phyloP scores from a whole-genome alignment of 2,329 filamentous ascomycete species.

The Nakataea oryzae region DNA sequence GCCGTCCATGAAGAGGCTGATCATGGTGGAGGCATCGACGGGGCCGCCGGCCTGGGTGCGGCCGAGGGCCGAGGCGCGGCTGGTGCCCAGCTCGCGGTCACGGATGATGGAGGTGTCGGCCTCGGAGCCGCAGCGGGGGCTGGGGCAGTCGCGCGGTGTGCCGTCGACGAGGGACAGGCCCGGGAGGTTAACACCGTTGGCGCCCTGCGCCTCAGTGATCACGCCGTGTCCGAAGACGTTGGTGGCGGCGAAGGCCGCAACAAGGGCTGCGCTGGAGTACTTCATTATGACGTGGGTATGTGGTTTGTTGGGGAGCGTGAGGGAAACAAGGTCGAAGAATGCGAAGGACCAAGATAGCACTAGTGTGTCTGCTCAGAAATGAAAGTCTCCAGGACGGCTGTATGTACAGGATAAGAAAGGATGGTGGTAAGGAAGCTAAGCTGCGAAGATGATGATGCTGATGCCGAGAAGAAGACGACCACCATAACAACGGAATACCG shows the following conservation, averaged over 20 bases:
- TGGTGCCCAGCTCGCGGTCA: constrained; percentile 42
- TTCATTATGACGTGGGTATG: constrained; percentile 12
- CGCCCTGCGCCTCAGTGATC: constrained; percentile 42
- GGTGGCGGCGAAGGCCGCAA: constrained; percentile 36
- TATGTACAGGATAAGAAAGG: neutral
- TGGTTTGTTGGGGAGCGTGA: neutral
- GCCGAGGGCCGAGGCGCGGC: constrained; percentile 49
- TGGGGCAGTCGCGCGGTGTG: constrained; percentile 56
- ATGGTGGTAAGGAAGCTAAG: neutral
- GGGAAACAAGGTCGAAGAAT: neutral
- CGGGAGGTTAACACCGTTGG: constrained; percentile 53
- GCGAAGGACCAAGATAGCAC: neutral
- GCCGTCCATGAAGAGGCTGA: constrained; percentile 50
- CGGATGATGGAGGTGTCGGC: constrained; percentile 63
- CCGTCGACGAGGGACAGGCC: constrained; percentile 53
- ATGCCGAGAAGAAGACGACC: neutral
- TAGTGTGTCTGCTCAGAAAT: neutral
- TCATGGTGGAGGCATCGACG: constrained; percentile 45
- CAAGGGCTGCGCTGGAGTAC: constrained; percentile 26
- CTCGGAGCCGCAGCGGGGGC: constrained; percentile 50
- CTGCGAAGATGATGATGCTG: neutral
- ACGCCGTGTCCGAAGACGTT: constrained; percentile 47
- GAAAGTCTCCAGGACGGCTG: neutral
- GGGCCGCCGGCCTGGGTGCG: constrained; percentile 50
- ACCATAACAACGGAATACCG: too few species aligned